These are phyloP conservation scores for Xerocomellus chrysenteron DNA, from an alignment of 768 basidiomycete species.

Conservation along the genomic window DNA sequence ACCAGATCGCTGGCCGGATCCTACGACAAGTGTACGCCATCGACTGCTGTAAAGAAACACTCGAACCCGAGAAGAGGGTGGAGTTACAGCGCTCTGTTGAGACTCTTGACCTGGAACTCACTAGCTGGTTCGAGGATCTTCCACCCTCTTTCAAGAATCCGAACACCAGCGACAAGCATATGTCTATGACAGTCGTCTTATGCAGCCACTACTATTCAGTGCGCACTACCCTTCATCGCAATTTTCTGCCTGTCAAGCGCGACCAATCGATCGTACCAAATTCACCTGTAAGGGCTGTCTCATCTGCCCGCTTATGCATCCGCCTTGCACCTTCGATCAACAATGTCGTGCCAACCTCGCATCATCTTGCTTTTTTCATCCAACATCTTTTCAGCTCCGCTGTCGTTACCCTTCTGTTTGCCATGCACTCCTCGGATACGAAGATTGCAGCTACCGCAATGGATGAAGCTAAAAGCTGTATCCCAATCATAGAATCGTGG, in stretches of 20 bases:
- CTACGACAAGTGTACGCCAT: slow-evolving; percentile 81
- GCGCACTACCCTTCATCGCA: slow-evolving; percentile 83
- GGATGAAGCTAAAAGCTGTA: slow-evolving; percentile 77
- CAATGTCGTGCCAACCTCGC: slow-evolving; percentile 79
- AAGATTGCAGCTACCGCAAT: slow-evolving; percentile 68
- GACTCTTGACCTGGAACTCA: slow-evolving; percentile 70
- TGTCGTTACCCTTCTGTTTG: slow-evolving; percentile 79
- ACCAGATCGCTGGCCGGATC: slow-evolving; percentile 82
- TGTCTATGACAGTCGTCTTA: slow-evolving; percentile 81
- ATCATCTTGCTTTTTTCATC: slow-evolving; percentile 86
- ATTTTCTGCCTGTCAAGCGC: slow-evolving; percentile 76
- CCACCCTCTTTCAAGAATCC: slow-evolving; percentile 74
- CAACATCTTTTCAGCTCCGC: slow-evolving; percentile 89
- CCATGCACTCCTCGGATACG: slow-evolving; percentile 77
- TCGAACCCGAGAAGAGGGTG: slow-evolving; percentile 70
- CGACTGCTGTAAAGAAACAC: slow-evolving; percentile 69
- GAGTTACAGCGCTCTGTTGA: slow-evolving; percentile 82
- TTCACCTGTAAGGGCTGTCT: slow-evolving; percentile 77
- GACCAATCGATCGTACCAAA: slow-evolving; percentile 68
- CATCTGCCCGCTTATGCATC: slow-evolving; percentile 83
- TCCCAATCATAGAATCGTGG: slow-evolving; percentile 73
- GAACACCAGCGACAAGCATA: slow-evolving; percentile 73
- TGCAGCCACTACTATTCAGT: slow-evolving; percentile 91
- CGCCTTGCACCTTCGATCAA: slow-evolving; percentile 82
- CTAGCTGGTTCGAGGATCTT: slow-evolving; percentile 81